Percentiles rank a stretch among this genome's conserved stretches.
Conservation (phyloP, 768 basidiomycete genomes). For the Inosperma sp. region DNA sequence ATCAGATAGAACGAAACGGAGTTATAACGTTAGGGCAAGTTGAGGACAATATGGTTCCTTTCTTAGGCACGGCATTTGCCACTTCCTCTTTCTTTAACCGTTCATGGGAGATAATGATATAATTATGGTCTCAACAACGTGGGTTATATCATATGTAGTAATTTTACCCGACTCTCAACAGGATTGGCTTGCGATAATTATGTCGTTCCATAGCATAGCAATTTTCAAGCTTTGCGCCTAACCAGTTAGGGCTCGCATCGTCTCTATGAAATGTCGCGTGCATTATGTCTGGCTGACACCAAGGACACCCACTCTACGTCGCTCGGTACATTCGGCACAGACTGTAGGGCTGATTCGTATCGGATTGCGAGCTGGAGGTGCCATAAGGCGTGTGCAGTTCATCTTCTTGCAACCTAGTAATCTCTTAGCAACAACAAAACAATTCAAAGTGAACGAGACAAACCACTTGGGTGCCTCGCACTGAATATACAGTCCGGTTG, state of each 20-base stretch:
- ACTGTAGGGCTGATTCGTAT: slow-evolving; percentile 59
- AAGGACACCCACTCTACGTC: slow-evolving; percentile 21
- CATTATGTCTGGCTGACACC: neutral
- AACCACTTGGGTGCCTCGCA: slow-evolving; percentile 53
- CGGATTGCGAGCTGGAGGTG: slow-evolving; percentile 61
- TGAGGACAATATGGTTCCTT: too few relatives aligned
- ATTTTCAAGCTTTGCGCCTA: neutral
- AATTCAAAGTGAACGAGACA: slow-evolving; percentile 10
- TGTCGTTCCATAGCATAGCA: too few relatives aligned
- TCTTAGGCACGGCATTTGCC: too few relatives aligned
- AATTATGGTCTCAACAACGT: too few relatives aligned
- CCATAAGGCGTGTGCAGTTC: slow-evolving; percentile 61
- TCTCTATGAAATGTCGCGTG: neutral
- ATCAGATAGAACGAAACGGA: too few relatives aligned
- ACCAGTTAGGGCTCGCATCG: neutral
- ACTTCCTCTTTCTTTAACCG: too few relatives aligned
- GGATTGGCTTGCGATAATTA: too few relatives aligned
- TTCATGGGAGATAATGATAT: too few relatives aligned
- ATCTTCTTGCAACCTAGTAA: slow-evolving; percentile 49
- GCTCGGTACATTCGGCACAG: slow-evolving; percentile 39
- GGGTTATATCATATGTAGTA: too few relatives aligned
- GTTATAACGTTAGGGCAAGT: too few relatives aligned
- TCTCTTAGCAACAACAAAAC: slow-evolving; percentile 1
- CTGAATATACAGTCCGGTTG: slow-evolving; percentile 67
- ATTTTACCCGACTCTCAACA: too few relatives aligned